Evolutionary conservation across 2,329 filamentous ascomycete species (phyloP).

Genomic region (Aquanectria penicillioides): DNA sequence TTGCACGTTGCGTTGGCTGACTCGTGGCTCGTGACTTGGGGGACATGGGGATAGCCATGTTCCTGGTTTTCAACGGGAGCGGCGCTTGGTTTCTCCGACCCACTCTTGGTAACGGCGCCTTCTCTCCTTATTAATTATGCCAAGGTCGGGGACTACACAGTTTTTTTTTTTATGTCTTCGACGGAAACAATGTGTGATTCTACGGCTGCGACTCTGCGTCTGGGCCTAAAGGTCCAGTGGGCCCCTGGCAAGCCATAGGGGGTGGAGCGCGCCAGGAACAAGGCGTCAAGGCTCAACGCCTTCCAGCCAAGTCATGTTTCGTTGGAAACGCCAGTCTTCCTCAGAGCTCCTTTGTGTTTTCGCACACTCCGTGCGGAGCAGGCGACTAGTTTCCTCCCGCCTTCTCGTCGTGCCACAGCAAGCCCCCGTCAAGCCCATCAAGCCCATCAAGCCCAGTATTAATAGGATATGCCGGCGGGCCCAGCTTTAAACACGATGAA

Average conservation of each 20-base stretch:
- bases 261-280: constrained; percentile 5
- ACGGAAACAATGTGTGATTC: too few species aligned
- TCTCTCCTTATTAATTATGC: too few species aligned
- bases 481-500: constrained; percentile 14
- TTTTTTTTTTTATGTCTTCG: too few species aligned
- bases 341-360: not conserved
- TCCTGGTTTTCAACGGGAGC: constrained; percentile 17
- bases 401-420: constrained; percentile 12
- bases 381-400: constrained; percentile 6
- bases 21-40: constrained; percentile 6
- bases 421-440: constrained; percentile 5
- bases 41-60: not conserved
- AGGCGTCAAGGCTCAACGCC: not conserved
- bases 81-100: constrained; percentile 22
- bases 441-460: not conserved
- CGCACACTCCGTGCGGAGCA: not conserved
- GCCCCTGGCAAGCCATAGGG: too few species aligned
- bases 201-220: constrained; percentile 4
- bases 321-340: constrained; percentile 3
- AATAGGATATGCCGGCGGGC: constrained; percentile 4
- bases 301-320: too few species aligned
- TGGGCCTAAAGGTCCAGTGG: not conserved
- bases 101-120: too few species aligned
- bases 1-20: constrained; percentile 9
- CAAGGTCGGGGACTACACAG: too few species aligned